Percentiles rank a stretch among this genome's conserved stretches.
Conservation (phyloP, 306 rosid species). For the Vigna radiata region DNA sequence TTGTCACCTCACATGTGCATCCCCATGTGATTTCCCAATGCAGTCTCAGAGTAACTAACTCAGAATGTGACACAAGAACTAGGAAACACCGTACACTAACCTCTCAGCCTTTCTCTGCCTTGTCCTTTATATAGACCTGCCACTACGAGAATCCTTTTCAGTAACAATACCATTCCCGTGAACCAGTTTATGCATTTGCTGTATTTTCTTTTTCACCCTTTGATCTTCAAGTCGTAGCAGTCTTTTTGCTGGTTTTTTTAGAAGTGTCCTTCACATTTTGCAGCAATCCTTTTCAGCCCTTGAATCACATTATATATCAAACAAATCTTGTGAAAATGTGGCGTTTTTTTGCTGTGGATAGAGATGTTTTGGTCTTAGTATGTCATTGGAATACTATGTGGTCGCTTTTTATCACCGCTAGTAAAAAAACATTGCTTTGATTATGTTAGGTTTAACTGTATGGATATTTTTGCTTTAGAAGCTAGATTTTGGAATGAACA, state of each 20-base stretch:
- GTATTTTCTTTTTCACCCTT: not conserved
- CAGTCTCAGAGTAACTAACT: constrained; percentile 36
- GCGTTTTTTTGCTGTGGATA: not conserved
- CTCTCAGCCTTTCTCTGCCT: constrained; percentile 37
- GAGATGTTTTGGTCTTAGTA: not conserved
- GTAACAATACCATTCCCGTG: constrained; percentile 59
- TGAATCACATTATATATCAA: constrained; percentile 1
- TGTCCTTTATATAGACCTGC: constrained; percentile 47
- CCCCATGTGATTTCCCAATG: constrained; percentile 53
- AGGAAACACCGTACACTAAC: constrained; percentile 47
- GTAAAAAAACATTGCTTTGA: not conserved
- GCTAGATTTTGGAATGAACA: no score
- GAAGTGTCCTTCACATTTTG: constrained; percentile 6
- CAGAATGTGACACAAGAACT: constrained; percentile 40
- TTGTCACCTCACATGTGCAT: constrained; percentile 57
- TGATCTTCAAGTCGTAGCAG: not conserved
- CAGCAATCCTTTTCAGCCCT: constrained; percentile 10
- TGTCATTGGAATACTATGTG: not conserved
- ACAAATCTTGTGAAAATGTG: not conserved
- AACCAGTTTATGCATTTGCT: constrained; percentile 33
- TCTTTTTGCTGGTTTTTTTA: not conserved
- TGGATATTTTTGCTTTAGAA: no score
- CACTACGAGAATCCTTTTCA: constrained; percentile 35
- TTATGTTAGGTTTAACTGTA: no score
- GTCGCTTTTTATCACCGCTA: not conserved